Conservation (phyloP, 345 rosid genomes). For the Hibiscus mutabilis region DNA sequence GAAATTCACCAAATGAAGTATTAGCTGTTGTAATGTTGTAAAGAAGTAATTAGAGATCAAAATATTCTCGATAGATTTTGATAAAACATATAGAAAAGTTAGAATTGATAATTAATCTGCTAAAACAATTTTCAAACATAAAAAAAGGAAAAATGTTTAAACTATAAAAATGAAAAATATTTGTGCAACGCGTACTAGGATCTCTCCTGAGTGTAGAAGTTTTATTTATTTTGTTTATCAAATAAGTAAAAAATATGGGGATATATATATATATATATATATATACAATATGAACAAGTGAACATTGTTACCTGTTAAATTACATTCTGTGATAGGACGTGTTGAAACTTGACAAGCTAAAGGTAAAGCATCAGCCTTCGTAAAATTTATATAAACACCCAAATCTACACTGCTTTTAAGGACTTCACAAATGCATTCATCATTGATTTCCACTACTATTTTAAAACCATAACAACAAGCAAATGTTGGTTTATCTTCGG, state of each 20-base stretch:
- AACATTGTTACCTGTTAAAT: conserved; percentile 16
- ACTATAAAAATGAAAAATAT: too few species aligned
- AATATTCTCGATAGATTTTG: too few species aligned
- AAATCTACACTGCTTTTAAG: conserved; percentile 17
- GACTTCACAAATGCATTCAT: conserved; percentile 30
- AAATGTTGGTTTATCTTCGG: not conserved
- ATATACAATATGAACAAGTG: not conserved
- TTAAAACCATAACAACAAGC: conserved; percentile 36
- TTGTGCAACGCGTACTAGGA: not conserved
- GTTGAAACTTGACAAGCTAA: conserved; percentile 19
- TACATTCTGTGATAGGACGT: conserved; percentile 16
- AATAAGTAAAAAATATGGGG: not conserved
- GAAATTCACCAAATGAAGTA: not conserved
- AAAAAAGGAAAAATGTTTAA: too few species aligned
- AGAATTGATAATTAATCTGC: too few species aligned
- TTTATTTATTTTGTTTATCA: not conserved
- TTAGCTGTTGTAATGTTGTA: not conserved
- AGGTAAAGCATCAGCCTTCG: conserved; percentile 24
- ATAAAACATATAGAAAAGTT: too few species aligned
- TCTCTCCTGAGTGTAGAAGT: not conserved
- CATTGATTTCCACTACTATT: conserved; percentile 13
- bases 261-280: too few species aligned
- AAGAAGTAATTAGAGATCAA: too few species aligned
- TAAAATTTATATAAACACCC: conserved; percentile 30
- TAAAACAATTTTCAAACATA: too few species aligned